phyloP scores from a whole-genome alignment of 2,329 filamentous ascomycete genomes.

The Ophiostoma triangulosporum region DNA sequence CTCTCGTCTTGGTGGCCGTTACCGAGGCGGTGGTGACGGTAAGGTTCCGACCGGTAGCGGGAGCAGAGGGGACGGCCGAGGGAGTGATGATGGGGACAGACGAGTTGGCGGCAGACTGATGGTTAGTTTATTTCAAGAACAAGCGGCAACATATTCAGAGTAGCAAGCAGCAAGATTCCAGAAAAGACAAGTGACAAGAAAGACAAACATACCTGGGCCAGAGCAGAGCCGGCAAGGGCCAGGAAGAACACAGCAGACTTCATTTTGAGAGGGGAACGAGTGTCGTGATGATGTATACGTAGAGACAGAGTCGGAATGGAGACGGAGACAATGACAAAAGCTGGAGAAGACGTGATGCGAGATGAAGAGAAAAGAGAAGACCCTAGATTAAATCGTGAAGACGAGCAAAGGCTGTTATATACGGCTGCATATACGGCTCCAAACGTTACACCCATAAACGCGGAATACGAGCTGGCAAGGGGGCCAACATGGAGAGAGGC shows the following conservation, averaged over 20 bases:
- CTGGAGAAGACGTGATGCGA: neutral
- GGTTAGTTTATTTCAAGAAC: too few relatives aligned
- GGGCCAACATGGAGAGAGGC: neutral
- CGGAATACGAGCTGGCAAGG: neutral
- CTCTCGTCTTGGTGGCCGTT: constrained; percentile 3
- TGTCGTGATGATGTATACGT: neutral
- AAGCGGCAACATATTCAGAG: too few relatives aligned
- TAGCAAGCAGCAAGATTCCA: neutral
- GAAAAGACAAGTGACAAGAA: too few relatives aligned
- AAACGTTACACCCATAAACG: neutral
- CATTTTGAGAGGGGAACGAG: constrained; percentile 9
- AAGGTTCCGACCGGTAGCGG: constrained; percentile 5
- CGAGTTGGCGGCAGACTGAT: constrained; percentile 29
- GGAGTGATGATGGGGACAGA: constrained; percentile 21
- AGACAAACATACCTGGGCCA: constrained; percentile 22
- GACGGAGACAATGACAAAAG: neutral
- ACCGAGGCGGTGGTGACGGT: constrained; percentile 8
- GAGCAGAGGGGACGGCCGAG: neutral
- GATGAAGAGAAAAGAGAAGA: neutral
- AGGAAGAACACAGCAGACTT: constrained; percentile 13
- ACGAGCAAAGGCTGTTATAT: neutral
- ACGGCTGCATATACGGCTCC: too few relatives aligned
- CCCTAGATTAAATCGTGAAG: neutral
- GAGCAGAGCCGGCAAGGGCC: constrained; percentile 17
- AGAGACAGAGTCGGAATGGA: neutral